Base-by-base conservation (phyloP, 2,329 filamentous ascomycete species). In the Colletotrichum cordylinicola region DNA sequence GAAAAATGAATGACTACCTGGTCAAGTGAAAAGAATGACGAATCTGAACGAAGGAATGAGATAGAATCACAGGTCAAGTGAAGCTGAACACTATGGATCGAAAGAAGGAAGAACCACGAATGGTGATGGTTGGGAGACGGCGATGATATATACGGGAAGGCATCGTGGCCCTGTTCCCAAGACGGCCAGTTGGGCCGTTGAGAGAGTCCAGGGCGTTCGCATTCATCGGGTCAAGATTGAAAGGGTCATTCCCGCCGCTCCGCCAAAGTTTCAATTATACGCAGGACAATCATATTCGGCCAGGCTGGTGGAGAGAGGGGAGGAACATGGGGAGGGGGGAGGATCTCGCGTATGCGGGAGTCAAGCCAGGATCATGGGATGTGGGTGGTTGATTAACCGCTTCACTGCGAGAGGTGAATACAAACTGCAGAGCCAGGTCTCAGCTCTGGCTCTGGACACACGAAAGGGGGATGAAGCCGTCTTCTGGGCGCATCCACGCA, bases 11-110 rank as follows among this genome's bases (percentile, higher is more conserved):
- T 76, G 74, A 76, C 74, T 60, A 61, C 74, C 74, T 68, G 74
- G 74, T 76, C 74, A 76, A 73, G 70, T 76, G 70, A 73, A 76
- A 76, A 73, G 74, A 76, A 76, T 73, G 74, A 76, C 74, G 43
- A 76, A 66, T 61, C 67, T 72, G 74, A 76, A 76, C 4, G 43
- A 76, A 76, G 48, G 74, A 76, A 76, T 64, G 74, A 69, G 74
- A 76, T 76, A 76, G 70, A 69, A 72, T 73, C 74, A 76, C 70
- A 76, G 67, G 70, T 74, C 74, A 74, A 74, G 74, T 69, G 74
- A 76, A 74, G 74, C 35, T 76, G 70, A 69, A 69, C 74, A 76
- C 74, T 76, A 73, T 73, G 74, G 70, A 69, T 65, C 64, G 31
- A 33, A 68, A 39, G 64, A 65, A 27, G 16, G 18, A n/a, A 6